phyloP scores from a whole-genome alignment of 1,139 yeast genomes.

The Scheffersomyces lignicola region DNA sequence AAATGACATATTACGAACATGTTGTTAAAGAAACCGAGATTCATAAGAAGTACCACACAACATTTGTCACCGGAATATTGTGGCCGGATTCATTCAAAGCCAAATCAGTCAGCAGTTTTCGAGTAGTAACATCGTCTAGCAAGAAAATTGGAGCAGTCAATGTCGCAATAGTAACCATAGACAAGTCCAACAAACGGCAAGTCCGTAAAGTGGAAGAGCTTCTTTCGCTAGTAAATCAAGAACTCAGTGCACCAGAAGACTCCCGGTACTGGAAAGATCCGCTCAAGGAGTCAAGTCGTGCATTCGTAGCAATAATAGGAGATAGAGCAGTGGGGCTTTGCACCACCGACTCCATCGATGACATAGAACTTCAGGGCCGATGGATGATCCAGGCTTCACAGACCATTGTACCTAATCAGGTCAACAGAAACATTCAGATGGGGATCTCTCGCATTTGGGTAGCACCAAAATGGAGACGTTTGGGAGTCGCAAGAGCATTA shows the following conservation, averaged over 20 bases:
- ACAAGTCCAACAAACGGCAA: slow-evolving; percentile 19
- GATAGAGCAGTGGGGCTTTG: slow-evolving; percentile 54
- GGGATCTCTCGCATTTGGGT: slow-evolving; percentile 73
- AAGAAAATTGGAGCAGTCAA: slow-evolving; percentile 10
- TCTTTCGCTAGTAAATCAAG: slow-evolving; percentile 55
- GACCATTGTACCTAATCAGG: slow-evolving; percentile 35
- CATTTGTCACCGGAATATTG: slow-evolving; percentile 46
- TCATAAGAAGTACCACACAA: slow-evolving; percentile 51
- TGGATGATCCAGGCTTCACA: slow-evolving; percentile 52
- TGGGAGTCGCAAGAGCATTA: slow-evolving; percentile 47
- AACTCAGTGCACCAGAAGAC: slow-evolving; percentile 59
- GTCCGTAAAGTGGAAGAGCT: slow-evolving; percentile 25
- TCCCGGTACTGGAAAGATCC: slow-evolving; percentile 45
- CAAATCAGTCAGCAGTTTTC: slow-evolving; percentile 31
- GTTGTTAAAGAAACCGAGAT: slow-evolving; percentile 43
- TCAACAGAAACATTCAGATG: slow-evolving; percentile 26
- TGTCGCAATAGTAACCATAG: slow-evolving; percentile 15
- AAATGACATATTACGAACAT: slow-evolving; percentile 56
- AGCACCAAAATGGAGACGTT: slow-evolving; percentile 52
- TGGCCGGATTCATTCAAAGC: slow-evolving; percentile 33
- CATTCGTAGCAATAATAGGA: slow-evolving; percentile 44
- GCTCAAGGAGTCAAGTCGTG: slow-evolving; percentile 30
- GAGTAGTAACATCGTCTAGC: slow-evolving; percentile 7
- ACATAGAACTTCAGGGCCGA: slow-evolving; percentile 22
- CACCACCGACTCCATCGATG: slow-evolving; percentile 38